A percentile compares a stretch with the other conserved stretches of the same genome.
Evolutionary conservation across 768 basidiomycete genomes (phyloP).

Genomic region (Amylocystis lapponica): DNA sequence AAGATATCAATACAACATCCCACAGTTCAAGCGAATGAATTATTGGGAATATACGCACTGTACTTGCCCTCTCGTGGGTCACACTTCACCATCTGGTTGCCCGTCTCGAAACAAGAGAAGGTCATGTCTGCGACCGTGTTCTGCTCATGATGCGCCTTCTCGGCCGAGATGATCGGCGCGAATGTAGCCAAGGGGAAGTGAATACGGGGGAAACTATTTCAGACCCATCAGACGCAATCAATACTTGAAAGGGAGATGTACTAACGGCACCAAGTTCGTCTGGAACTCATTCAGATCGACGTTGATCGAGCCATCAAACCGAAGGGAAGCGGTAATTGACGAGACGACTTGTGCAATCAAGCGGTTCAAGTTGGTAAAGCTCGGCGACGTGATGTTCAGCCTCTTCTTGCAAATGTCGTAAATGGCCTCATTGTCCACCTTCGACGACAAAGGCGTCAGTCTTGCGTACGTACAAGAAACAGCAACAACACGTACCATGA

Average conservation of each 20-base stretch:
- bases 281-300: conserved; percentile 70
- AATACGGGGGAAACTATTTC: conserved; percentile 50
- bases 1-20: background rate
- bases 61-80: conserved; percentile 78
- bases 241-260: conserved; percentile 8
- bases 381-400: conserved; percentile 49
- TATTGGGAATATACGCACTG: conserved; percentile 33
- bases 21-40: conserved; percentile 3
- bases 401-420: conserved; percentile 61
- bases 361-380: conserved; percentile 62
- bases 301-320: conserved; percentile 63
- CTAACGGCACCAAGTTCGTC: conserved; percentile 59
- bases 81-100: conserved; percentile 78
- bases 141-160: conserved; percentile 64
- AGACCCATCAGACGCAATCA: background rate
- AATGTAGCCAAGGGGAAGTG: conserved; percentile 68
- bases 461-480: background rate
- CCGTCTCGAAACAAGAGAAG: conserved; percentile 70
- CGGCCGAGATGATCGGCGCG: conserved; percentile 56
- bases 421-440: conserved; percentile 60
- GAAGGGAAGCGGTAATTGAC: conserved; percentile 41
- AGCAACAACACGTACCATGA: conserved; percentile 63
- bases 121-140: conserved; percentile 70
- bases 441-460: background rate
- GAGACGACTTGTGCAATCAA: conserved; percentile 62